Conservation (phyloP, 768 basidiomycete species). For the Boletus reticulatus region DNA sequence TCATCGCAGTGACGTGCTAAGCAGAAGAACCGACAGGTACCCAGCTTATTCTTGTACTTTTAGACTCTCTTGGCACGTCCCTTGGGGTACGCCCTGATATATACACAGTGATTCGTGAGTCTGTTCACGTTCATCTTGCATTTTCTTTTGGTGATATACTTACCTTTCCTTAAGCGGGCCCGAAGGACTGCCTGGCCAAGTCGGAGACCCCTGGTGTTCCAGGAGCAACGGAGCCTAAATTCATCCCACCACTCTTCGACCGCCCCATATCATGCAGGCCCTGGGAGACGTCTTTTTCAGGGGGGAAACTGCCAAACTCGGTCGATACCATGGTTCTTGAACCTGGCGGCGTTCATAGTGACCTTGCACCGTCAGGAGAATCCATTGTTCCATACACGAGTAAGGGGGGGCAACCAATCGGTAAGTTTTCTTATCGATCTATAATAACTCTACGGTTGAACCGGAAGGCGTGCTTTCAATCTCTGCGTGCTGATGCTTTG, state of each 20-base stretch:
- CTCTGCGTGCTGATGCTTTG: not conserved
- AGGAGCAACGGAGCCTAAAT: slow-evolving; percentile 23
- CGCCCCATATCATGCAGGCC: slow-evolving; percentile 33
- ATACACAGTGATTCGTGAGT: slow-evolving; percentile 38
- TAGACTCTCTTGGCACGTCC: slow-evolving; percentile 42
- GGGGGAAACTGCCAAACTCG: slow-evolving; percentile 44
- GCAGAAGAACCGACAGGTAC: slow-evolving; percentile 32
- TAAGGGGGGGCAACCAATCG: slow-evolving; percentile 29
- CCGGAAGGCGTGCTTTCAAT: not conserved
- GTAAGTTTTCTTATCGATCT: slow-evolving; percentile 34
- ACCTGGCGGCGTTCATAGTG: slow-evolving; percentile 41
- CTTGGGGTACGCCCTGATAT: slow-evolving; percentile 39
- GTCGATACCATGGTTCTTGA: slow-evolving; percentile 38
- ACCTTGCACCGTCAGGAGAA: slow-evolving; percentile 34
- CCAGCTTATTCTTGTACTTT: slow-evolving; percentile 41
- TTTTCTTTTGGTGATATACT: not conserved
- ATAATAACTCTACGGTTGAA: not conserved
- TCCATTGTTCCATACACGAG: slow-evolving; percentile 43
- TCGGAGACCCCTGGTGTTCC: slow-evolving; percentile 23
- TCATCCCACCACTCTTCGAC: not conserved
- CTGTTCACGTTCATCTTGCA: not conserved
- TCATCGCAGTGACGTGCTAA: not conserved
- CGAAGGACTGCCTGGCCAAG: slow-evolving; percentile 22
- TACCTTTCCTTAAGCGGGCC: slow-evolving; percentile 24
- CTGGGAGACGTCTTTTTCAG: slow-evolving; percentile 45